phyloP scores from a whole-genome alignment of 2,329 filamentous ascomycete genomes.

The Boeremia exigua region DNA sequence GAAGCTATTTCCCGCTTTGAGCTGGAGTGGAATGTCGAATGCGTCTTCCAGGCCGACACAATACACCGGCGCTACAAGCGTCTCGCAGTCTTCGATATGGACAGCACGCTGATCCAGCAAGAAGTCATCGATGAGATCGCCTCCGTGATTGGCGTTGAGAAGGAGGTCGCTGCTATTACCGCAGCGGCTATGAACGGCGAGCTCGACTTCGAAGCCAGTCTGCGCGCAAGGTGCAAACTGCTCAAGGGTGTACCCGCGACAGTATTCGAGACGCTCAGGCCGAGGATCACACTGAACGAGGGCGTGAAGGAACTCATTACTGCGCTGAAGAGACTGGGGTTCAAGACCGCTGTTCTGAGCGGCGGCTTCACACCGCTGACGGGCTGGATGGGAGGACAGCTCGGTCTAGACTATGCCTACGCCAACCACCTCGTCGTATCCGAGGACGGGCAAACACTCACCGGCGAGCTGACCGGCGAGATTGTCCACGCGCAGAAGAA shows the following conservation, averaged over 20 bases:
- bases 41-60: constrained; percentile 75
- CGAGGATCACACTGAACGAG: constrained; percentile 78
- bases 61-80: constrained; percentile 81
- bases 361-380: constrained; percentile 92
- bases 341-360: constrained; percentile 87
- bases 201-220: constrained; percentile 85
- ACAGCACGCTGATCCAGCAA: constrained; percentile 94
- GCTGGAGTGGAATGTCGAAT: constrained; percentile 86
- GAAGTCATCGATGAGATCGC: constrained; percentile 98
- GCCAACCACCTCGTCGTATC: constrained; percentile 83
- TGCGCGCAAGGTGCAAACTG: constrained; percentile 79
- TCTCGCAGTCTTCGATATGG: constrained; percentile 97
- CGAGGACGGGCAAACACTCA: constrained; percentile 61
- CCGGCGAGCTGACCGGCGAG: constrained; percentile 72
- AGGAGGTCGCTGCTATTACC: constrained; percentile 85
- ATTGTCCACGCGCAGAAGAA: constrained; percentile 82
- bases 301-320: constrained; percentile 78
- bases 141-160: constrained; percentile 79
- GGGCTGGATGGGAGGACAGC: constrained; percentile 77
- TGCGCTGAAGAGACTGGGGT: constrained; percentile 77
- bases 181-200: constrained; percentile 95
- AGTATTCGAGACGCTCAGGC: constrained; percentile 79
- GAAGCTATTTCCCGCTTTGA: constrained; percentile 83
- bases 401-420: constrained; percentile 86
- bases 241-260: constrained; percentile 79